phyloP scores from a whole-genome alignment of 2,329 filamentous ascomycete species.

The Colletotrichum spaethianum region DNA sequence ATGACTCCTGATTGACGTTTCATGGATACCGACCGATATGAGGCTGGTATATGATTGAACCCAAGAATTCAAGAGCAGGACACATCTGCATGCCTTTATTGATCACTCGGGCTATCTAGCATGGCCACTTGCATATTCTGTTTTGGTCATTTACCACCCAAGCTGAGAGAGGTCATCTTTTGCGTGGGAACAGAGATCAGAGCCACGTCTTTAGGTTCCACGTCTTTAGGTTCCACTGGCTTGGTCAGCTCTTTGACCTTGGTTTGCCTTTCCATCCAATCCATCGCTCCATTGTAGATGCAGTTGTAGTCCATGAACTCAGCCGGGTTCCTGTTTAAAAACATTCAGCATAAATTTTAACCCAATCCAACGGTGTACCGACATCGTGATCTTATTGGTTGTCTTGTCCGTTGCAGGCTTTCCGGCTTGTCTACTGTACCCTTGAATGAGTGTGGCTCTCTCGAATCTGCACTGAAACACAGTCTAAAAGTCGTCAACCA shows the following conservation, averaged over 20 bases:
- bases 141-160: not conserved
- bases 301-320: constrained; percentile 60
- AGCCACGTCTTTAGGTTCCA: not conserved
- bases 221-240: not conserved
- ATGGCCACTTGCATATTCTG: not conserved
- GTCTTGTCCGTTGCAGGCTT: constrained; percentile 52
- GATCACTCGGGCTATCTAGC: not conserved
- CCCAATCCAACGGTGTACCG: constrained; percentile 15
- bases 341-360: constrained; percentile 23
- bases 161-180: constrained; percentile 14
- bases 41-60: not conserved
- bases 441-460: constrained; percentile 57
- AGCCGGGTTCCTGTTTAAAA: constrained; percentile 53
- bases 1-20: not conserved
- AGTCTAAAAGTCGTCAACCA: not conserved
- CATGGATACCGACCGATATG: not conserved
- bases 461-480: constrained; percentile 51
- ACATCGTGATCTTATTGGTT: constrained; percentile 28
- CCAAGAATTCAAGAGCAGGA: no score
- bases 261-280: constrained; percentile 47
- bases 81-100: not conserved
- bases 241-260: not conserved
- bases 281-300: constrained; percentile 51
- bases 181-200: not conserved
- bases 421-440: constrained; percentile 58